These are phyloP conservation scores for Nicotiana tabacum DNA, from an alignment of 257 asterid species.

Conservation along the genomic window DNA sequence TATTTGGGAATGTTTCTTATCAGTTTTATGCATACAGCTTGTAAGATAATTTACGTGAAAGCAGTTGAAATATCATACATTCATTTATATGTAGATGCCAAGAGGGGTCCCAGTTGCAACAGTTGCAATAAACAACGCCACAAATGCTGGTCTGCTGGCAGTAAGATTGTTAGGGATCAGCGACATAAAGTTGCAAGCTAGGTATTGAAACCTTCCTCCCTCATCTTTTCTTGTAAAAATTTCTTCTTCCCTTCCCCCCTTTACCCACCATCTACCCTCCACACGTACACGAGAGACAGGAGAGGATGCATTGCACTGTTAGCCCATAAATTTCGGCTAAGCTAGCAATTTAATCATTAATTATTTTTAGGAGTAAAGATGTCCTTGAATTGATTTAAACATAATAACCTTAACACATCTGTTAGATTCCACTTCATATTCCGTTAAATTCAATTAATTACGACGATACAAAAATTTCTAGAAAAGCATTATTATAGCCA, in stretches of 20 bases:
- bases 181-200: constrained; percentile 65
- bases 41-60: neutral
- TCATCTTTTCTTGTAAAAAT: neutral
- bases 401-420: neutral
- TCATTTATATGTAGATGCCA: constrained; percentile 60
- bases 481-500: neutral
- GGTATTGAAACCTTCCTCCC: constrained; percentile 32
- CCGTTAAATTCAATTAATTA: no score
- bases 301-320: neutral
- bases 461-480: no score
- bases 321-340: neutral
- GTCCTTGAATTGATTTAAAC: neutral
- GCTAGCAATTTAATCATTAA: neutral
- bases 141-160: constrained; percentile 93
- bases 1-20: neutral
- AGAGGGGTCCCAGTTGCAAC: constrained; percentile 98
- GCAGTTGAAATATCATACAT: neutral
- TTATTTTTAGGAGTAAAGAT: neutral
- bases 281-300: neutral
- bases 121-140: constrained; percentile 85
- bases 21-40: neutral
- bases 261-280: neutral
- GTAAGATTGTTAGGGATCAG: constrained; percentile 74
- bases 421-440: neutral
- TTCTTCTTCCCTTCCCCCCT: neutral